A percentile compares a stretch with the other conserved stretches of the same genome.
phyloP scores from a whole-genome alignment of 2,329 filamentous ascomycete genomes.

The Talaromyces sp. region DNA sequence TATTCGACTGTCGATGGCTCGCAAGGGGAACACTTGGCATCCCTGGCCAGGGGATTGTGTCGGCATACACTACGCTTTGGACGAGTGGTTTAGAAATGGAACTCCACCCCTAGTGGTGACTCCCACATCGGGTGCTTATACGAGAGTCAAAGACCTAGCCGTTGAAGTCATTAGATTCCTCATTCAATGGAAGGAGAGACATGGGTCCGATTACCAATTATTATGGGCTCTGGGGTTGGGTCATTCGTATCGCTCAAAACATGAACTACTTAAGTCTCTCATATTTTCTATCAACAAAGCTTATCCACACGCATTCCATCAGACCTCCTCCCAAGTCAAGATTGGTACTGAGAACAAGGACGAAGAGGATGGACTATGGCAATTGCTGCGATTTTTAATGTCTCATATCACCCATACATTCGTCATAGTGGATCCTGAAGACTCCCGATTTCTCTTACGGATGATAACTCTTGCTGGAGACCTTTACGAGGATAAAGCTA shows the following conservation, averaged over 20 bases:
- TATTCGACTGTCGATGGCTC: neutral
- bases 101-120: neutral
- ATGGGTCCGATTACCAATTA: neutral
- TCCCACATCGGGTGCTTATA: neutral
- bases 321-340: neutral
- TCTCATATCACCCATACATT: neutral
- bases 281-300: neutral
- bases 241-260: neutral
- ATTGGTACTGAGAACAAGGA: neutral
- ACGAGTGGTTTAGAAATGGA: neutral
- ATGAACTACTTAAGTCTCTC: neutral
- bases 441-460: neutral
- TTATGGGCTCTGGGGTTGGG: neutral
- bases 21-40: neutral
- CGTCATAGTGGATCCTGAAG: neutral
- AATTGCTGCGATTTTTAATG: neutral
- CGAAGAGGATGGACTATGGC: neutral
- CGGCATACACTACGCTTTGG: neutral
- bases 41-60: slow-evolving; percentile 3
- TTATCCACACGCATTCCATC: neutral
- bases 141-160: neutral
- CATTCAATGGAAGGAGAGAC: neutral
- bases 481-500: neutral
- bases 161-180: neutral
- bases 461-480: neutral